Conservation (phyloP, 1,139 yeast genomes). For the Meyerozyma elateridarum region DNA sequence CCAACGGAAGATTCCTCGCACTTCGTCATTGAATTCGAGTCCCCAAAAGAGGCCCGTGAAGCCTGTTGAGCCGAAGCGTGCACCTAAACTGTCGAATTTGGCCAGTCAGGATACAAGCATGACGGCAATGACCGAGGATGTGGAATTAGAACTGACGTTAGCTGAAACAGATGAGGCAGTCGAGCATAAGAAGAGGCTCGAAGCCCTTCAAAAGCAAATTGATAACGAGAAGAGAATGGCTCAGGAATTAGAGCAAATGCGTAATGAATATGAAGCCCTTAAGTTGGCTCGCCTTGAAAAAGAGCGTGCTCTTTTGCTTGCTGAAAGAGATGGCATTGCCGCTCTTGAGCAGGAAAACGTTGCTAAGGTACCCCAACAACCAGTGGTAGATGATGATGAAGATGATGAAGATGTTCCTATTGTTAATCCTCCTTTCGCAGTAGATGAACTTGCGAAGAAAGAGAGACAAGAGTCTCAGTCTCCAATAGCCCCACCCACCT, state of each 20-base stretch:
- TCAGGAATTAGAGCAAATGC: constrained; percentile 25
- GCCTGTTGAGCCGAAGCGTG: too few relatives aligned
- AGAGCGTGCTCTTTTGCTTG: constrained; percentile 11
- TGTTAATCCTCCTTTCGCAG: constrained; percentile 13
- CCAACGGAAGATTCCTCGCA: background rate
- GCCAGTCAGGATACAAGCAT: background rate
- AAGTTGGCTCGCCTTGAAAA: constrained; percentile 16
- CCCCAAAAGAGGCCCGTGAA: background rate
- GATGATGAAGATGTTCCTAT: constrained; percentile 17
- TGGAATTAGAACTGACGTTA: background rate
- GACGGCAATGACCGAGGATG: constrained; percentile 1
- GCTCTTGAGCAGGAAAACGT: constrained; percentile 4
- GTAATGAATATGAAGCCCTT: constrained; percentile 29
- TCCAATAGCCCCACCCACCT: constrained; percentile 11
- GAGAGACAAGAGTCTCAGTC: constrained; percentile 6
- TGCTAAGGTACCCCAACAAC: constrained; percentile 5
- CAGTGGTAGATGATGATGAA: constrained; percentile 9
- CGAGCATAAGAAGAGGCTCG: constrained; percentile 18
- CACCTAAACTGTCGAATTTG: constrained; percentile 2
- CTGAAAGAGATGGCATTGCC: background rate
- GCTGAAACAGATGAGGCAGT: constrained; percentile 7
- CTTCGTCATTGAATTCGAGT: constrained; percentile 1
- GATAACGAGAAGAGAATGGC: constrained; percentile 30
- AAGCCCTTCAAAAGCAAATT: constrained; percentile 19
- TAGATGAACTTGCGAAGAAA: constrained; percentile 20